Percentiles rank a stretch among this genome's conserved stretches.
Evolutionary conservation across 129 eudicot genomes (phyloP).

Genomic region (Flaveria brownii): DNA sequence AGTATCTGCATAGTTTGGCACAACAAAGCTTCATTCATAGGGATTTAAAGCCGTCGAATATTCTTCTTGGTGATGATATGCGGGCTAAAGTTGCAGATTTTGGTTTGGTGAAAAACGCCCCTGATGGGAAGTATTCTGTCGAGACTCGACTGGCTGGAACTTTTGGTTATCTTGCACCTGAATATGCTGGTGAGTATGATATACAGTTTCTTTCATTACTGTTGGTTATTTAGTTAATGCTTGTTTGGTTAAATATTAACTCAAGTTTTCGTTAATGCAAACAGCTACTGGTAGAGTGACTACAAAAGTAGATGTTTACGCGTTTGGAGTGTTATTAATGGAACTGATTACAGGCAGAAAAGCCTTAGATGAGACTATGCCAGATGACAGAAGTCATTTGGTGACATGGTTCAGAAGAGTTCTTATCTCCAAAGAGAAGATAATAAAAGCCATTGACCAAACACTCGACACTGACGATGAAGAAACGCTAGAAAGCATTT

Average conservation of each 20-base stretch:
- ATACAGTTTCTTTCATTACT: background rate
- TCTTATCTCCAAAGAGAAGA: constrained; percentile 40
- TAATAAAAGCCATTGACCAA: constrained; percentile 48
- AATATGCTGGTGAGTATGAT: constrained; percentile 59
- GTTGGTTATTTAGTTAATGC: background rate
- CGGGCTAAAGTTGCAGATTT: constrained; percentile 68
- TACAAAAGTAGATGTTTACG: constrained; percentile 64
- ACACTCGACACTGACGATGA: constrained; percentile 39
- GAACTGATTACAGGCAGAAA: constrained; percentile 70
- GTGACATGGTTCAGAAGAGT: constrained; percentile 68
- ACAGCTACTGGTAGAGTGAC: constrained; percentile 86
- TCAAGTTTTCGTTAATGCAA: background rate
- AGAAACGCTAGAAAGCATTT: constrained; percentile 52
- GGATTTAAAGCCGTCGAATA: constrained; percentile 71
- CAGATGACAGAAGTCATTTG: constrained; percentile 56
- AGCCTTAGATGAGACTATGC: constrained; percentile 60
- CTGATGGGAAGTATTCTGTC: constrained; percentile 58
- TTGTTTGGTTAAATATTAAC: background rate
- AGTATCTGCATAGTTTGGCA: constrained; percentile 76
- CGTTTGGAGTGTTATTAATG: constrained; percentile 76
- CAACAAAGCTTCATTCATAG: constrained; percentile 77
- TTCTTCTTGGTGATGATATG: constrained; percentile 68
- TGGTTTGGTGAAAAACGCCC: constrained; percentile 61
- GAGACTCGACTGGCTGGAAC: constrained; percentile 80
- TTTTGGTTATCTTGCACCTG: constrained; percentile 87